Percentiles rank a stretch among this genome's conserved stretches.
Conservation (phyloP, 257 asterid genomes). For the Solanum chmielewskii region DNA sequence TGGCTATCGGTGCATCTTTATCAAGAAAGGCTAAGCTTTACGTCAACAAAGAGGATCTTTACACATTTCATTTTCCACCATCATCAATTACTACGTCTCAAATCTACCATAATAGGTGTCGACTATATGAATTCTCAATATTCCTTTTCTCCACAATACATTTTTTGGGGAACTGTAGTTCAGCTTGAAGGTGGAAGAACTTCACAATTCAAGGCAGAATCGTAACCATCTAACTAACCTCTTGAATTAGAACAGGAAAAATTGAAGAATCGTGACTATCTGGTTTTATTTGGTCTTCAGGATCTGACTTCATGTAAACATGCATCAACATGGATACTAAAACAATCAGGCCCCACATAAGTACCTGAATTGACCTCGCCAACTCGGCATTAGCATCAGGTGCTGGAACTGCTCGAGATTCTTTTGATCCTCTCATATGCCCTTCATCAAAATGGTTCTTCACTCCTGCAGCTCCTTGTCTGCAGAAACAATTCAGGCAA, state of each 20-base stretch:
- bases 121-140: neutral
- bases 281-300: neutral
- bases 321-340: neutral
- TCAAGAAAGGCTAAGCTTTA: neutral
- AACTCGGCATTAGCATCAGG: constrained; percentile 34
- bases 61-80: neutral
- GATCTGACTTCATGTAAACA: neutral
- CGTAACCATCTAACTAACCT: neutral
- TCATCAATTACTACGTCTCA: neutral
- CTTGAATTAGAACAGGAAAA: neutral
- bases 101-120: neutral
- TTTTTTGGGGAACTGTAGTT: neutral
- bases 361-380: constrained; percentile 49
- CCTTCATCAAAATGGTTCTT: constrained; percentile 39
- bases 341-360: neutral
- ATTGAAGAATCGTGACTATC: neutral
- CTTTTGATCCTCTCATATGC: constrained; percentile 36
- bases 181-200: neutral
- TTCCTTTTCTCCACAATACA: neutral
- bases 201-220: neutral
- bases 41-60: neutral
- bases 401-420: constrained; percentile 34
- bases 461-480: constrained; percentile 43
- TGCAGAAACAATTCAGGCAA: constrained; percentile 13
- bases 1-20: neutral